Conservation (phyloP, 306 rosid species). For the Cicer arietinum region DNA sequence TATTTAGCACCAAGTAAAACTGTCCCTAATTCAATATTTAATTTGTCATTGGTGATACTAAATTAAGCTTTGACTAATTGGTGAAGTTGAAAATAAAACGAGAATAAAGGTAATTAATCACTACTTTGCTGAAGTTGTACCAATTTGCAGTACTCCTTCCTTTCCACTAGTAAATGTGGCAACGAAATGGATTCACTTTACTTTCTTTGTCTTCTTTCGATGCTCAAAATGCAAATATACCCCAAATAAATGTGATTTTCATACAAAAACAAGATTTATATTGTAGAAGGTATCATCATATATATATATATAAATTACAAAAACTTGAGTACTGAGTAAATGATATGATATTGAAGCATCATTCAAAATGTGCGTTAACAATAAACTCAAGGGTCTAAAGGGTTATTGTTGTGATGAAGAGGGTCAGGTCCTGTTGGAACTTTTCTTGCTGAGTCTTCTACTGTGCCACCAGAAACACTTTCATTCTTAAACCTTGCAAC, state of each 20-base stretch:
- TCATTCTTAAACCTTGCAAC: slow-evolving; percentile 49
- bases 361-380: neutral
- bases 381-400: slow-evolving; percentile 50
- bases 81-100: neutral
- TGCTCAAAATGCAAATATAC: neutral
- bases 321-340: neutral
- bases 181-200: neutral
- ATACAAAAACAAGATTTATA: slow-evolving; percentile 23
- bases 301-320: slow-evolving; percentile 21
- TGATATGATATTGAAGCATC: slow-evolving; percentile 24
- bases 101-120: neutral
- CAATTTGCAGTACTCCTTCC: neutral
- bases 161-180: neutral
- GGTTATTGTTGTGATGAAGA: slow-evolving; percentile 67
- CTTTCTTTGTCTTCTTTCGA: neutral
- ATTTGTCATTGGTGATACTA: too few relatives aligned
- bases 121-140: neutral
- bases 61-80: neutral
- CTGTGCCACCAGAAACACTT: slow-evolving; percentile 34
- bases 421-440: slow-evolving; percentile 83
- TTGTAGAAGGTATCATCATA: neutral
- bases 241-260: slow-evolving; percentile 32
- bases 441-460: slow-evolving; percentile 63
- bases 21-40: too few relatives aligned
- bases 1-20: too few relatives aligned